Conservation (phyloP, 768 basidiomycete genomes). For the Krasilnikovozyma curviuscula region DNA sequence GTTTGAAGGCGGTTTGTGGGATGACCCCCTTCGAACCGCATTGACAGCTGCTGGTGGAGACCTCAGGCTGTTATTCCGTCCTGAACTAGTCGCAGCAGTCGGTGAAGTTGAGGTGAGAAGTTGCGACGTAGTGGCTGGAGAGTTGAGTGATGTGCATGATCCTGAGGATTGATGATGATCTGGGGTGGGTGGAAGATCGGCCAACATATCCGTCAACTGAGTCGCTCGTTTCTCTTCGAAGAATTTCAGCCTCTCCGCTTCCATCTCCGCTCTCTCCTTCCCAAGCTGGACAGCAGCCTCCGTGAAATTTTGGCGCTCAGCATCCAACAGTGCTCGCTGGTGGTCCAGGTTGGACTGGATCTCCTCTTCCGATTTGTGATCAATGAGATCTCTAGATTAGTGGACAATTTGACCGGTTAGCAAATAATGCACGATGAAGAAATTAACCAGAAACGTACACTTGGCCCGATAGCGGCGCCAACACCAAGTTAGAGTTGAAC, state of each 20-base stretch:
- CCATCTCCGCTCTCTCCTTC: constrained; percentile 43
- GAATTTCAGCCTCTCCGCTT: constrained; percentile 44
- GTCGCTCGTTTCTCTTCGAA: constrained; percentile 43
- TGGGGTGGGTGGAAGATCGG: constrained; percentile 12
- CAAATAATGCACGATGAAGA: too few species aligned
- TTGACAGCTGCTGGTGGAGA: too few species aligned
- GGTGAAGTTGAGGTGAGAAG: too few species aligned
- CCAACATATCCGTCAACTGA: constrained; percentile 8
- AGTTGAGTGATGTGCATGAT: not conserved
- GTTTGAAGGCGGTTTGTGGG: too few species aligned
- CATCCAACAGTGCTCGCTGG: constrained; percentile 40
- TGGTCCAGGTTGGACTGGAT: constrained; percentile 38
- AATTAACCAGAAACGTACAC: too few species aligned
- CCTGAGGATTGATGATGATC: not conserved
- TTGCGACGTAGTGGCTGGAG: too few species aligned
- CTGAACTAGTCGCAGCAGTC: too few species aligned
- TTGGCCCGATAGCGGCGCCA: constrained; percentile 16
- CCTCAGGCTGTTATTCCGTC: too few species aligned
- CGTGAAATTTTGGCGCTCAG: constrained; percentile 45
- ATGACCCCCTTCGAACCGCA: too few species aligned
- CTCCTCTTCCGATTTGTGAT: constrained; percentile 39
- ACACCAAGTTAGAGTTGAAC: constrained; percentile 44
- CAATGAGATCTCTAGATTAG: constrained; percentile 19
- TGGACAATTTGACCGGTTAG: constrained; percentile 1
- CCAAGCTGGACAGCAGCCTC: constrained; percentile 45